These are phyloP conservation scores for Rhizopus microsporus DNA, from an alignment of 371 early-diverging fungal genomes.

Conservation along the genomic window DNA sequence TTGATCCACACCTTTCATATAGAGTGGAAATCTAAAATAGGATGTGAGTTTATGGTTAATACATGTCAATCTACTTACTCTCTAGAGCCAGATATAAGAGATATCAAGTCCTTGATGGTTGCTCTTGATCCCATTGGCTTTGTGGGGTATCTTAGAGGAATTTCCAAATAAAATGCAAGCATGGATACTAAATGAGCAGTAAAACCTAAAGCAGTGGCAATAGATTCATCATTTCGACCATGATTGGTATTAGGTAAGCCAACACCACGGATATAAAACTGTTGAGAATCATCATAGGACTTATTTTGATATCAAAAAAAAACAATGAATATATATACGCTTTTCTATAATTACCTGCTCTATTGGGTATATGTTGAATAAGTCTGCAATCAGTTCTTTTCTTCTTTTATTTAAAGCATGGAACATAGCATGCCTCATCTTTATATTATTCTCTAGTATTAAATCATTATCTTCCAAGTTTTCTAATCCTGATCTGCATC, in stretches of 20 bases:
- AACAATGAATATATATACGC: constrained; percentile 6
- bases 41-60: not conserved
- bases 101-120: constrained; percentile 69
- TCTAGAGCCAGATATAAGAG: constrained; percentile 53
- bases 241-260: constrained; percentile 65
- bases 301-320: constrained; percentile 44
- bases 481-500: constrained; percentile 35
- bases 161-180: constrained; percentile 72
- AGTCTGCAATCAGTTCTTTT: constrained; percentile 59
- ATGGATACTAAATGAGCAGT: constrained; percentile 71
- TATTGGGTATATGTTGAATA: constrained; percentile 68
- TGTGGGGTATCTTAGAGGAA: constrained; percentile 78
- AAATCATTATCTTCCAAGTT: constrained; percentile 48
- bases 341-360: constrained; percentile 47
- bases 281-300: constrained; percentile 54
- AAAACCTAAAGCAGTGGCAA: constrained; percentile 77
- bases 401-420: constrained; percentile 47
- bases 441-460: constrained; percentile 46
- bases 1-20: constrained; percentile 68
- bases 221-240: constrained; percentile 67
- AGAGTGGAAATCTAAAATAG: constrained; percentile 74
- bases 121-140: constrained; percentile 78
- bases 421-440: constrained; percentile 46
- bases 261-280: constrained; percentile 65
- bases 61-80: constrained; percentile 41